Evolutionary conservation across 1,139 yeast genomes (phyloP), one percentile per base, ranked within the genome.

Genomic region (Debaryomyces udenii): DNA sequence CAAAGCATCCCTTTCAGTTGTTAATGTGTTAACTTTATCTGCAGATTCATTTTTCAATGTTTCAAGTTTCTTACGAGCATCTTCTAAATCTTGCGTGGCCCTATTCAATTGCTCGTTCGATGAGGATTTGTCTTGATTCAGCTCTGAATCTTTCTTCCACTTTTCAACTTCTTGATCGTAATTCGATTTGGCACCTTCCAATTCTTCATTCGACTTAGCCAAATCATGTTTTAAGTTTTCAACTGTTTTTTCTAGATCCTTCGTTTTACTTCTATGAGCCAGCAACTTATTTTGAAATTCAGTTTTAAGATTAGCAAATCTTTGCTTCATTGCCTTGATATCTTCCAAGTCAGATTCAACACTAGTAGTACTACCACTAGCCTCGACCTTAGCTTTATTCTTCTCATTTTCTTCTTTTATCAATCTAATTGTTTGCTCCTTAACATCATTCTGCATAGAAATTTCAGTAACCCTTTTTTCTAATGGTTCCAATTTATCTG

Each of bases 321-420:
- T 63, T 52, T 49, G 53, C 55, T 53, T 48, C 64, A 59, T 53
- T 51, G 64, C 37, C 41, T 57, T 62, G 49, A 59, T 68, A 39
- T 42, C 47, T 46, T 44, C 48, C 17, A 30, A 15, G 17, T 53
- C 59, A 26, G 48, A 31, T 36, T 59, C 53, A 37, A 48, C 42
- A 14, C 36, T 41, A 18, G 29, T 38, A 6, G 20, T 37, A 16
- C 40, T 38, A 31, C 24, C 46, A 13, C 17, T 33, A 11, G 49
- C 37, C 14, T 48, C 47, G 14, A 51, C 41, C 13, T 43, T 42
- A 5, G 50, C 35, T 44, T 57, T 61, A 42, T 66, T 55, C 11
- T 74, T 56, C n/a, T 55, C 62, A 43, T 68, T 68, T 44, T 71
- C 77, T 47, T 73, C 78, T 29, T 54, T 56, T 6, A 69, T 47